Conservation (phyloP, 805 yeast species). For the Ogataea ramenticola region DNA sequence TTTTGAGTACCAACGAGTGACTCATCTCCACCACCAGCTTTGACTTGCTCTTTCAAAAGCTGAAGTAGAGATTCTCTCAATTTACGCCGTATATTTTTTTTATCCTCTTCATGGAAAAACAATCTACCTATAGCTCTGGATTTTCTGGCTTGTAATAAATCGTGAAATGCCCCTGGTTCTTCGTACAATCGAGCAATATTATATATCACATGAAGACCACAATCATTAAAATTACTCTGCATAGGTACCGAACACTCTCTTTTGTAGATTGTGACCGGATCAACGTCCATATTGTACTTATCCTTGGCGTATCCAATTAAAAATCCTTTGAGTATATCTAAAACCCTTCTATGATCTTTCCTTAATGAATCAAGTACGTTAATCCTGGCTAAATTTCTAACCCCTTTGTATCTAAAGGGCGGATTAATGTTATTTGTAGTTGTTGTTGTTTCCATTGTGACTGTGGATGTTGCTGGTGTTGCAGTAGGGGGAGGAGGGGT, state of each 20-base stretch:
- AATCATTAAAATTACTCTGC: constrained; percentile 86
- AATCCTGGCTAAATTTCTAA: constrained; percentile 30
- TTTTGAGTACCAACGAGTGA: constrained; percentile 18
- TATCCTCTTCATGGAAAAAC: constrained; percentile 20
- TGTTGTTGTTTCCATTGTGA: background rate
- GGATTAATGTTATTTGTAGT: background rate
- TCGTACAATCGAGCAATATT: constrained; percentile 55
- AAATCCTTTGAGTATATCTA: constrained; percentile 48
- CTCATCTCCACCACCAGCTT: constrained; percentile 14
- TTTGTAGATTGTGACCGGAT: constrained; percentile 34
- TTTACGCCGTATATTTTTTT: constrained; percentile 15
- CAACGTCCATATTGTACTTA: constrained; percentile 41
- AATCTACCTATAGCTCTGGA: constrained; percentile 8
- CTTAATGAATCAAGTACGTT: constrained; percentile 72
- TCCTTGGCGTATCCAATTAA: constrained; percentile 65
- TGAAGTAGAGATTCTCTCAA: constrained; percentile 18
- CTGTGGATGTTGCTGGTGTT: background rate
- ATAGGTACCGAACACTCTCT: constrained; percentile 50
- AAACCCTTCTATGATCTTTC: constrained; percentile 46
- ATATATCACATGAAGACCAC: constrained; percentile 87
- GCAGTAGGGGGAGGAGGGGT: background rate
- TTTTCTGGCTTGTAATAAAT: constrained; percentile 7
- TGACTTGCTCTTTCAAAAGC: constrained; percentile 21
- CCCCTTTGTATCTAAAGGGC: background rate
- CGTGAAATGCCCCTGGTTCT: constrained; percentile 35